These are phyloP conservation scores for Pontederia paniculata DNA, from an alignment of 176 grass and related monocot genomes.

Conservation along the genomic window DNA sequence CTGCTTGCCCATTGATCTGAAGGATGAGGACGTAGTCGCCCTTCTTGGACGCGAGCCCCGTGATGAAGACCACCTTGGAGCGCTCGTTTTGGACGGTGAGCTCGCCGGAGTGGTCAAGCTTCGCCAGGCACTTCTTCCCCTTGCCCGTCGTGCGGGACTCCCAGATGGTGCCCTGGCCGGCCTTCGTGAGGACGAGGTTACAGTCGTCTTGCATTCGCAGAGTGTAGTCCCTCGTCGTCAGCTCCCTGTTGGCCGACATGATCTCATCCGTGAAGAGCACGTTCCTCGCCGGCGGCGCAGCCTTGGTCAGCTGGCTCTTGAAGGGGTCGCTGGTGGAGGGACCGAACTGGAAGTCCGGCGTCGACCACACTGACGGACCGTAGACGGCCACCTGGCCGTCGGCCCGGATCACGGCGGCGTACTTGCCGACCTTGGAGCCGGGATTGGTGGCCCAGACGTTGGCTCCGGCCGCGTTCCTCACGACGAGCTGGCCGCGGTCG, in stretches of 20 bases:
- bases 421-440: neutral
- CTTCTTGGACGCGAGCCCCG: no score
- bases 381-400: neutral
- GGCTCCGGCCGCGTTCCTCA: neutral
- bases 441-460: neutral
- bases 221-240: neutral
- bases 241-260: neutral
- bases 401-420: neutral
- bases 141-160: neutral
- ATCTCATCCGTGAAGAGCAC: slow-evolving; percentile 8
- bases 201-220: slow-evolving; percentile 5
- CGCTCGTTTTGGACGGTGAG: neutral
- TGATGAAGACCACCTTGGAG: no score
- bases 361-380: neutral
- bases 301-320: no score
- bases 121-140: neutral
- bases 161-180: neutral
- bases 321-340: neutral
- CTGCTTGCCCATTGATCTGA: slow-evolving; percentile 6
- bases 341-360: neutral
- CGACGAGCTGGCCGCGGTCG: neutral
- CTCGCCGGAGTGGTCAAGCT: neutral
- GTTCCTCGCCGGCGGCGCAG: neutral
- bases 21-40: slow-evolving; percentile 12
- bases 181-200: neutral